Base-by-base conservation (phyloP, 139 green algal species). In the Micractinium sp. region DNA sequence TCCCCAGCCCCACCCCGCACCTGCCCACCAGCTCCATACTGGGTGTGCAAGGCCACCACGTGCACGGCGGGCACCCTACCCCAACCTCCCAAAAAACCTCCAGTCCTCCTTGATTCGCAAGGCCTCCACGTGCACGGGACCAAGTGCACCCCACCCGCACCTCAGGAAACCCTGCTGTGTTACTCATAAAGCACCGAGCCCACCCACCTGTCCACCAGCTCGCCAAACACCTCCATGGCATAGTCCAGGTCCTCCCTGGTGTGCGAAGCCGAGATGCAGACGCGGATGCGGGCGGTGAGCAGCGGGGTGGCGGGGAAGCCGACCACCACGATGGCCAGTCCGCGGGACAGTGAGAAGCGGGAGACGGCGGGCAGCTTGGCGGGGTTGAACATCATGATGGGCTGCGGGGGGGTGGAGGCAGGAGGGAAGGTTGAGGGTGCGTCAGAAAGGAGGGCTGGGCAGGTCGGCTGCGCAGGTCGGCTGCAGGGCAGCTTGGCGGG, bases 221-320 rank as follows among this genome's bases (percentile, higher is more conserved):
- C 85, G 3, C 87, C 85, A 76, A 95, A 87, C 81, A 93, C 95
- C 75, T 97, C 88, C 13, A 99, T 81, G 0, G 96, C 97, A 76
- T 96, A 96, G 78, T 99, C 95, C 63, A 99, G 92, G 87, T 99
- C 98, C 47, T 96, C 93, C 23, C 90, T 90, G 0, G 92, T 96
- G 94, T 99, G 98, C 15, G 96, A 92, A 0, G 98, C 98, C 27
- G 93, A 97, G 89, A 99, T 97, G 96, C 98, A 99, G 20, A 99
- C 91, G 41, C 98, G 93, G 27, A 94, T 94, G 69, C 98, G 94
- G 2, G 93, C 91, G 29, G 95, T 94, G 47, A 99, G 93, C 87
- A 99, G 92, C 19, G 97, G 94, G 15, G 97, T 99, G 63, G 98
- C 98, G 0, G 98, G 98, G 87, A 99, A 99, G 73, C 98, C 98